Conservation (phyloP, 208 protist species). For the Trypanosoma vivax region DNA sequence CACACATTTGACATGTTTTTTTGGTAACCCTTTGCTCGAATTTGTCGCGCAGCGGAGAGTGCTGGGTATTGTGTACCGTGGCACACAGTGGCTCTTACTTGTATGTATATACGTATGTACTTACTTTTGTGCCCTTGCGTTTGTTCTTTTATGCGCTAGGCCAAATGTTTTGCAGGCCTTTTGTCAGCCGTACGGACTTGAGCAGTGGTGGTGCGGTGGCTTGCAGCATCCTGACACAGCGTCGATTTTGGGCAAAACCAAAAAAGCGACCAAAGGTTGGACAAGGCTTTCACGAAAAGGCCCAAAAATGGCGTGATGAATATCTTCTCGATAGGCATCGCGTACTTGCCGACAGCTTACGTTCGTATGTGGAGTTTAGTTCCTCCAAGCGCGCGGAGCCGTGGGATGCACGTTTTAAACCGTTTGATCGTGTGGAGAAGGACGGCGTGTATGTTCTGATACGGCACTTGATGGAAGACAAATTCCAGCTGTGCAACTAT, state of each 20-base stretch:
- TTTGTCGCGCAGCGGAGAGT: constrained; percentile 1
- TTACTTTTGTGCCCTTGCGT: not conserved
- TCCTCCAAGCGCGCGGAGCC: constrained; percentile 74
- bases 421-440: constrained; percentile 86
- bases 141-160: constrained; percentile 3
- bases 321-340: constrained; percentile 83
- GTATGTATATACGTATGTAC: not conserved
- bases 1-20: no score
- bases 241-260: constrained; percentile 84
- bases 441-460: constrained; percentile 84
- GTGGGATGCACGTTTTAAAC: constrained; percentile 86
- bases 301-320: constrained; percentile 85
- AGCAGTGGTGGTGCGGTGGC: constrained; percentile 24
- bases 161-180: constrained; percentile 39
- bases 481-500: constrained; percentile 86
- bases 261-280: constrained; percentile 88
- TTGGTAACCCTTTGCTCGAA: no score
- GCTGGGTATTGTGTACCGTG: not conserved
- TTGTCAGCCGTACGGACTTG: constrained; percentile 53
- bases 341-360: constrained; percentile 77
- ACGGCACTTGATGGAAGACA: constrained; percentile 87
- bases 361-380: constrained; percentile 86
- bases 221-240: constrained; percentile 33
- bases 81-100: not conserved
- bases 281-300: constrained; percentile 82